A percentile compares a stretch with the other conserved stretches of the same genome.
Evolutionary conservation across 345 rosid genomes (phyloP).

Genomic region (Pelargonium nanum): DNA sequence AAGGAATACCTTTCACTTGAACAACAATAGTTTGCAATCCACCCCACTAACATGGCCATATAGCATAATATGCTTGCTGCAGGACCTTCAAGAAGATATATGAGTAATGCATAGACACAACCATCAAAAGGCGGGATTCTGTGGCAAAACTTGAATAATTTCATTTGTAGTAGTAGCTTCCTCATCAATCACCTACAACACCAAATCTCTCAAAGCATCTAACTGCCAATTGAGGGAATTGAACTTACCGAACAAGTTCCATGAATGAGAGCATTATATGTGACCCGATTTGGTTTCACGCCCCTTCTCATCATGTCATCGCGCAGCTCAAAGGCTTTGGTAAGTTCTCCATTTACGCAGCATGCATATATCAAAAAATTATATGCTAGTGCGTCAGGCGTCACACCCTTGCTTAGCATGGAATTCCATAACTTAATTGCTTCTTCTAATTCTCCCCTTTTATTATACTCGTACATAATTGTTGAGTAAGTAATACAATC

Average conservation of each 20-base stretch:
- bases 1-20: too few relatives aligned
- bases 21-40: too few relatives aligned
- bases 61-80: too few relatives aligned
- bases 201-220: too few relatives aligned
- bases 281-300: constrained; percentile 22
- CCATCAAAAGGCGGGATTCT: background rate
- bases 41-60: too few relatives aligned
- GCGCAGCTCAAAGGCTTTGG: constrained; percentile 49
- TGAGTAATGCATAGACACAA: background rate
- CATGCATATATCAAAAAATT: constrained; percentile 58
- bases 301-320: constrained; percentile 66
- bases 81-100: too few relatives aligned
- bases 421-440: constrained; percentile 61
- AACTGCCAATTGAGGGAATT: constrained; percentile 11
- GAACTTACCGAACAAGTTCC: constrained; percentile 8
- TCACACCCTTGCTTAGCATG: constrained; percentile 54
- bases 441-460: constrained; percentile 40
- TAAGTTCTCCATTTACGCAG: constrained; percentile 45
- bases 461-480: constrained; percentile 55
- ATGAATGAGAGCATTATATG: constrained; percentile 12
- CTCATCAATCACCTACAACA: background rate
- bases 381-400: constrained; percentile 64
- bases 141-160: too few relatives aligned
- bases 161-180: too few relatives aligned
- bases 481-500: constrained; percentile 87